Evolutionary conservation across 306 rosid genomes (phyloP), one percentile per base, ranked within the genome.

Genomic region (Phaseolus lunatus): DNA sequence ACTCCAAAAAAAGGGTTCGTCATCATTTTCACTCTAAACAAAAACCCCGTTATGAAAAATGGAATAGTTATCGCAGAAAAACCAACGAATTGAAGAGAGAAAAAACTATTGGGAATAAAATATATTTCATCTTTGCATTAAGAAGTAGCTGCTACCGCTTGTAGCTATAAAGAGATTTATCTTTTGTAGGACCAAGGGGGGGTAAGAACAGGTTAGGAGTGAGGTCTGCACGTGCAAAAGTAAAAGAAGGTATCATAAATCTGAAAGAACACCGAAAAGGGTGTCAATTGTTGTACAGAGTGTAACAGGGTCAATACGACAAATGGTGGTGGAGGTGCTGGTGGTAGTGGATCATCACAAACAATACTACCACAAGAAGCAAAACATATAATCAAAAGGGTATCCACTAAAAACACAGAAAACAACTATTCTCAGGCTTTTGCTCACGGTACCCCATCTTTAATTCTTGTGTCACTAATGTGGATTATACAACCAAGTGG

Each of bases 301-400:
- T 44, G 80, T 49, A 84, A 73, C 75, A 80, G 76, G 54, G 67
- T 15, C 78, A 84, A 83, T 57, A 69, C 61, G 89, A 91, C 98
- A 91, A 89, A 78, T 73, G 81, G 22, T 90, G 92, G 98, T 91
- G 97, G 93, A 87, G 81, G 79, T 76, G 72, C 76, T 89, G 92
- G 96, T 91, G 97, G 84, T 86, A 85, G 91, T 87, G 91, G 87
- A 88, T 81, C 87, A 79, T 92, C 85, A 85, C 77, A 39, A 82
- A 78, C 75, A 83, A 58, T 79, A 80, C 75, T 81, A 52, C 81
- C 84, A 75, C 78, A 82, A 79, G 79, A 71, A 82, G 79, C 75
- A 72, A 66, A 59, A 52, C 86, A 85, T 57, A 50, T 65, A 82
- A 82, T 67, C 74, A 71, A 76, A 83, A 66, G 75, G 78, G 83